A percentile compares a stretch with the other conserved stretches of the same genome.
Evolutionary conservation across 495 filamentous ascomycete species (phyloP).

Genomic region (Pyronema omphalodes): DNA sequence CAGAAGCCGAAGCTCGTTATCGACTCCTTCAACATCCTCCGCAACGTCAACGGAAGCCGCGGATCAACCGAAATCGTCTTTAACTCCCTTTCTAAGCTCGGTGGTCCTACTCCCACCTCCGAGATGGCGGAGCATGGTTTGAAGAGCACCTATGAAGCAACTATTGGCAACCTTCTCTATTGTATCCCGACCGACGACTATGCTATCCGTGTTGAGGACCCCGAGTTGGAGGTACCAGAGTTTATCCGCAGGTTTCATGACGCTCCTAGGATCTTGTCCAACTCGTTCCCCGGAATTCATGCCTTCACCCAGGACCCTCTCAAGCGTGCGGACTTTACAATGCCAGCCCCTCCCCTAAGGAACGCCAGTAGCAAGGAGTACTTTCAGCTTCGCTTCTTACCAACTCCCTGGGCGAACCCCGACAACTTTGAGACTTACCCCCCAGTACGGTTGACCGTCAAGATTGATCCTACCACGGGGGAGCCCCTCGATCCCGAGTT

Average conservation of each 20-base stretch:
- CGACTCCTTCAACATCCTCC: background rate
- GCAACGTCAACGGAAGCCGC: background rate
- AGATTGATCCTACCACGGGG: slow-evolving; percentile 8
- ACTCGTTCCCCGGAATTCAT: slow-evolving; percentile 17
- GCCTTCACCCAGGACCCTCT: slow-evolving; percentile 2
- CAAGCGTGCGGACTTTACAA: background rate
- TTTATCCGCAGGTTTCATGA: background rate
- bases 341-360: background rate
- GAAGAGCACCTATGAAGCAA: background rate
- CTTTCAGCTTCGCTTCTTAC: slow-evolving; percentile 14
- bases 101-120: background rate
- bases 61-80: background rate
- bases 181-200: background rate
- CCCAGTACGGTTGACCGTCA: slow-evolving; percentile 13
- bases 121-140: background rate
- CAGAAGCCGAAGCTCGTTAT: background rate
- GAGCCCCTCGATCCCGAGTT: slow-evolving; percentile 6
- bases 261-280: slow-evolving; percentile 7
- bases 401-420: slow-evolving; percentile 16
- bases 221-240: background rate
- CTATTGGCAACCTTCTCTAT: background rate
- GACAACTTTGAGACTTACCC: slow-evolving; percentile 19
- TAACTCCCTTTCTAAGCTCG: background rate
- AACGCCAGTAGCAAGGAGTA: slow-evolving; percentile 1
- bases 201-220: background rate